Base-by-base conservation (phyloP, 768 basidiomycete genomes). In the Amanita rimosa region DNA sequence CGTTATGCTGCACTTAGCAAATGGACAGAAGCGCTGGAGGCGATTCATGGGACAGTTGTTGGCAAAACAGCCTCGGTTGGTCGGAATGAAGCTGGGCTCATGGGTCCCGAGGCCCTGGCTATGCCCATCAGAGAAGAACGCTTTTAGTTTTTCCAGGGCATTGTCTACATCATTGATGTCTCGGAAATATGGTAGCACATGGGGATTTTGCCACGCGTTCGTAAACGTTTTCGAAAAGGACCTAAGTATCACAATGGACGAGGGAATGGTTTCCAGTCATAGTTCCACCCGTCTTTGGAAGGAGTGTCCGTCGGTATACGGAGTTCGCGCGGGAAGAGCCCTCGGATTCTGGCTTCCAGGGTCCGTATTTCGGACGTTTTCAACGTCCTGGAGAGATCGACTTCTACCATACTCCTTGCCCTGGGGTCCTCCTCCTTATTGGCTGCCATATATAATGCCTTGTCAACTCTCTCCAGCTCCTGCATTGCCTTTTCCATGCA, bases 401-500 rank as follows among this genome's bases (percentile, higher is more conserved):
- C 59, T 66, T 92, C 82, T 31, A 66, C 70, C 40, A 61, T 54
- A 45, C 68, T 78, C 60, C 80, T 73, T 38, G 69, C 70, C 54
- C 84, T 71, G n/a, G 85, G 85, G 57, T 93, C 83, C 60, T 87
- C 81, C 61, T 67, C 69, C 60, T 75, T 76, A 59, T 87, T 86
- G 21, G 85, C 83, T 66, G 85, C 85, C 62, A 69, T 69, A 58
- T 79, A 86, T 26, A 85, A 66, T 47, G 65, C 62, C 33, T 65
- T 63, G 57, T 87, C 83, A 26, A 83, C 66, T 52, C 66, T 69
- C 42, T 73, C 69, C 55, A 97, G 70, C 60, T 84, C 80, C 52
- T 87, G 82, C 85, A 96, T 92, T 13, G 94, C 94, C 55, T 67
- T 66, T 61, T 70, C 69, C 92, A 96, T 93, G 57, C 78, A 75